Conservation (phyloP, 371 early-diverging fungal genomes). For the Mucor circinelloides region DNA sequence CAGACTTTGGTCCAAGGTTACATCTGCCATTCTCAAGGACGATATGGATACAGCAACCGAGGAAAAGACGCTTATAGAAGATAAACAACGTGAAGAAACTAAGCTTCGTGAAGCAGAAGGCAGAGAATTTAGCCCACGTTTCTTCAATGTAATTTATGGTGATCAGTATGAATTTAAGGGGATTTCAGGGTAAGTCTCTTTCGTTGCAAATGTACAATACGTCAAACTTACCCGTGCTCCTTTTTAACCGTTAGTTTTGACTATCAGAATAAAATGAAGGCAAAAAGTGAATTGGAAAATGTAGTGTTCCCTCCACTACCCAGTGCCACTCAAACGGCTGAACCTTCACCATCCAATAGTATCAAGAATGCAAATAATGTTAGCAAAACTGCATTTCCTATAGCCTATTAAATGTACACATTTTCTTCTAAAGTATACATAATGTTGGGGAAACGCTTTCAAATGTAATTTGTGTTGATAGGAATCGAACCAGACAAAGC, state of each 20-base stretch:
- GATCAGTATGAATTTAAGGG: conserved; percentile 35
- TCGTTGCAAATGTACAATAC: too few relatives aligned
- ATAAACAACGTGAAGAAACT: conserved; percentile 73
- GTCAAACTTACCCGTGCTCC: not conserved
- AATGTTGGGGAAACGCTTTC: too few relatives aligned
- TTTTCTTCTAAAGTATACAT: not conserved
- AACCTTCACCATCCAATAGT: not conserved
- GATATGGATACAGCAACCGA: conserved; percentile 80
- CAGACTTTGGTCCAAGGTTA: conserved; percentile 77
- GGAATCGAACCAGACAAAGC: not conserved
- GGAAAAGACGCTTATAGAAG: conserved; percentile 85
- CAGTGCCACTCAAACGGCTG: not conserved
- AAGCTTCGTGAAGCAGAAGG: conserved; percentile 64
- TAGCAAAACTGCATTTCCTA: not conserved
- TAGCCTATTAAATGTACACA: not conserved
- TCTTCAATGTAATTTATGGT: conserved; percentile 45
- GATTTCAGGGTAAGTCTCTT: conserved; percentile 12
- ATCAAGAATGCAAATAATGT: not conserved
- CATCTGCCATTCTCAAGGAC: conserved; percentile 68
- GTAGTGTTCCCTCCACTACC: conserved; percentile 11
- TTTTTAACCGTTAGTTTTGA: conserved; percentile 18
- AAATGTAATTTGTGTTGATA: not conserved
- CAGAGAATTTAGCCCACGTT: conserved; percentile 52
- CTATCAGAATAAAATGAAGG: conserved; percentile 18
- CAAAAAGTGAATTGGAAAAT: conserved; percentile 17